These are phyloP conservation scores for Beauveria sp. DNA, from an alignment of 2,329 filamentous ascomycete species.

Conservation along the genomic window DNA sequence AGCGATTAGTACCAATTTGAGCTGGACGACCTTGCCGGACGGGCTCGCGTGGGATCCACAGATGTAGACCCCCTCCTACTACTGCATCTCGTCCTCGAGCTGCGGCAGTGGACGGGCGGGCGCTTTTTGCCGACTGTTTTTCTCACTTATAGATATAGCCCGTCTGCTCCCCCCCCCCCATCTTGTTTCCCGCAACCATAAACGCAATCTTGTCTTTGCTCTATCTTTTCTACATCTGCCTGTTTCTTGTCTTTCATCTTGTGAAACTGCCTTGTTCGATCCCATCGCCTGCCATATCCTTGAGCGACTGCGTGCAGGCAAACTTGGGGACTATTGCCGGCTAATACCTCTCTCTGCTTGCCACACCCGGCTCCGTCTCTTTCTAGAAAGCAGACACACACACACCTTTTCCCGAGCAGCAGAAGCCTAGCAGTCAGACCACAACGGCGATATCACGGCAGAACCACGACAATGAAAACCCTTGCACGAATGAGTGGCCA, in stretches of 20 bases:
- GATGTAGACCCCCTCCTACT: background rate
- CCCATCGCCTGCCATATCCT: constrained; percentile 6
- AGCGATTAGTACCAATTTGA: background rate
- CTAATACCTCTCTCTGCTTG: background rate
- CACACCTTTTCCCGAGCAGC: background rate
- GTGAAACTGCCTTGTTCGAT: constrained; percentile 2
- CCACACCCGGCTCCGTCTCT: background rate
- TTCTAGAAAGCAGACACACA: background rate
- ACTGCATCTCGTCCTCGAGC: background rate
- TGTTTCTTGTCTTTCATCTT: constrained; percentile 3
- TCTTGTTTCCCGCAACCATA: background rate
- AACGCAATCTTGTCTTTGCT: background rate
- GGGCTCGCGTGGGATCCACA: constrained; percentile 5
- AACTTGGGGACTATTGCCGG: background rate
- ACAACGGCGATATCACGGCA: background rate
- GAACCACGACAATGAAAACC: background rate
- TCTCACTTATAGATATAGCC: constrained; percentile 10
- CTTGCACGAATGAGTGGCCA: background rate
- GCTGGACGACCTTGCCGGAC: background rate
- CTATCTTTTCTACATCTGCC: background rate
- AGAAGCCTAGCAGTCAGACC: background rate
- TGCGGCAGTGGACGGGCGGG: constrained; percentile 1
- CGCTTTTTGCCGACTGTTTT: background rate
- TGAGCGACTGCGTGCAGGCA: constrained; percentile 2
- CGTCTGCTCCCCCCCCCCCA: background rate